Percentiles rank a stretch among this genome's conserved stretches.
Evolutionary conservation across 805 yeast species (phyloP).

Genomic region (Vanderwaltozyma yarrowii): DNA sequence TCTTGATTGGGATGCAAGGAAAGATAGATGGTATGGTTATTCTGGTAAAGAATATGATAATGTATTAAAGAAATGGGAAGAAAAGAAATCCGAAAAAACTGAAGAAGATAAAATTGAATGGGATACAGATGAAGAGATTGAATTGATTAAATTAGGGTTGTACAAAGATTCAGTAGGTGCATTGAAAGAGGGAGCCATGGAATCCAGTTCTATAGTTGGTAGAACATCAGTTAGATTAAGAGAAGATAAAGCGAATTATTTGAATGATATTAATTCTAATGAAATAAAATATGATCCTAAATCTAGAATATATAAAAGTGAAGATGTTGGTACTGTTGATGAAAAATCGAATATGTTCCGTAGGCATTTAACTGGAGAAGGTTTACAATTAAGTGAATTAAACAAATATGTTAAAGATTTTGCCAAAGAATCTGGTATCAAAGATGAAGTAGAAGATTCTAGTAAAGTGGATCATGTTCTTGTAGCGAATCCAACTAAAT

Average conservation of each 20-base stretch:
- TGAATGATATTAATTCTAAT: slow-evolving; percentile 38
- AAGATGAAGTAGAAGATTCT: slow-evolving; percentile 19
- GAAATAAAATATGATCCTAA: slow-evolving; percentile 45
- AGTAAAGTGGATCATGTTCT: slow-evolving; percentile 23
- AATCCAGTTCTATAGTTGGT: neutral
- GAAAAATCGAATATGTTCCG: slow-evolving; percentile 40
- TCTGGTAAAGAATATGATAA: slow-evolving; percentile 51
- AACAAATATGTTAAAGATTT: slow-evolving; percentile 42
- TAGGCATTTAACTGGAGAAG: slow-evolving; percentile 47
- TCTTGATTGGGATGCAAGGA: slow-evolving; percentile 50
- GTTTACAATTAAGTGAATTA: slow-evolving; percentile 39
- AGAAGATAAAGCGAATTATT: slow-evolving; percentile 68
- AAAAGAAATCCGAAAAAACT: slow-evolving; percentile 8
- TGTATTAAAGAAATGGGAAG: slow-evolving; percentile 37
- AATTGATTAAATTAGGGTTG: slow-evolving; percentile 33
- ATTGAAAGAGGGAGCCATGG: slow-evolving; percentile 13
- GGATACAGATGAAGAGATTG: slow-evolving; percentile 38
- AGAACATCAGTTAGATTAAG: slow-evolving; percentile 44
- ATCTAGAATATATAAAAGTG: slow-evolving; percentile 33
- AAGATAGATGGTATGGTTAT: slow-evolving; percentile 80
- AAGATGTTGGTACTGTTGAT: slow-evolving; percentile 26
- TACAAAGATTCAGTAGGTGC: slow-evolving; percentile 14
- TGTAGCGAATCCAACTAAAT: slow-evolving; percentile 29
- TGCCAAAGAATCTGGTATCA: slow-evolving; percentile 23
- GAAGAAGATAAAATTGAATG: slow-evolving; percentile 9